A percentile compares a stretch with the other conserved stretches of the same genome.
These are phyloP conservation scores for Nicotiana tabacum DNA, from an alignment of 257 asterid species.

Conservation along the genomic window DNA sequence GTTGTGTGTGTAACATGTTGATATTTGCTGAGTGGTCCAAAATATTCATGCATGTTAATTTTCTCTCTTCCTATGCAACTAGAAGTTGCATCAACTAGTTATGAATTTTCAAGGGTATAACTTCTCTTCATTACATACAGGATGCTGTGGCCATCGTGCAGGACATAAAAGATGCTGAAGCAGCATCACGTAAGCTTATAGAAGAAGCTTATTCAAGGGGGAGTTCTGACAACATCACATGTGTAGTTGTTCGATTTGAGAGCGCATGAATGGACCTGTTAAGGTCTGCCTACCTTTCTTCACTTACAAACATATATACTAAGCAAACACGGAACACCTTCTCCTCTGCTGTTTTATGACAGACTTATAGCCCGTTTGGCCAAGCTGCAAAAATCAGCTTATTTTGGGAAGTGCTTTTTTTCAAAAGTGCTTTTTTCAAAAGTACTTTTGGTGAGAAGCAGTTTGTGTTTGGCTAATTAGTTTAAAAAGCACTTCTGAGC, in stretches of 20 bases:
- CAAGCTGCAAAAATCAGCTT: no score
- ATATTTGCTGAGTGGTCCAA: neutral
- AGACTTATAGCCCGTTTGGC: neutral
- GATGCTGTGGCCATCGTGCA: constrained; percentile 68
- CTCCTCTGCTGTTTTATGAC: neutral
- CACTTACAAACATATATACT: neutral
- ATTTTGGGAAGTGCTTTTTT: no score
- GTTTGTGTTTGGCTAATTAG: no score
- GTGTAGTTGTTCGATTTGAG: constrained; percentile 67
- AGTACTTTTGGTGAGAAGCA: no score
- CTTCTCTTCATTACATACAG: constrained; percentile 24
- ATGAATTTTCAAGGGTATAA: neutral
- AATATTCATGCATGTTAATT: neutral
- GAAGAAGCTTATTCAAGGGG: constrained; percentile 65
- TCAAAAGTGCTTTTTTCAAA: no score
- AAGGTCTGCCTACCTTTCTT: constrained; percentile 9
- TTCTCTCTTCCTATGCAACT: neutral
- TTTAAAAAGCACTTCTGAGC: no score
- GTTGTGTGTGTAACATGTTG: neutral
- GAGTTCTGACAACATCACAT: constrained; percentile 72
- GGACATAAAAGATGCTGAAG: constrained; percentile 55
- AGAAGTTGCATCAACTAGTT: neutral
- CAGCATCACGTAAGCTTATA: constrained; percentile 56
- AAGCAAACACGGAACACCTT: neutral
- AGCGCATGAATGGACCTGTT: constrained; percentile 18